Evolutionary conservation across 805 yeast species (phyloP), one percentile per base, ranked within the genome.

Genomic region (Blastobotrys peoriensis): DNA sequence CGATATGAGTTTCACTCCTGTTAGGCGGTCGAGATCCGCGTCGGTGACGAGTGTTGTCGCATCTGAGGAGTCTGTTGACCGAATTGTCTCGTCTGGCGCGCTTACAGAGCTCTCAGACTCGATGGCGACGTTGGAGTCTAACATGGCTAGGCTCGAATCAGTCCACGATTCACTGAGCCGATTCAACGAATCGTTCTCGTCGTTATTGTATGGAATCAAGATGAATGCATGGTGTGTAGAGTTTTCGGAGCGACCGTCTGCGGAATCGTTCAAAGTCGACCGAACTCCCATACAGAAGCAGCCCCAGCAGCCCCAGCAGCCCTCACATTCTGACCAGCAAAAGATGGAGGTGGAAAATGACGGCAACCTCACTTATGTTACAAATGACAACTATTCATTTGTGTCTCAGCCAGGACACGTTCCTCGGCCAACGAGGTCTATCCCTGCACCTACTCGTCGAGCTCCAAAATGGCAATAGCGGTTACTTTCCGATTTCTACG

Each of bases 171-270:
- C 51, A 40, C 63, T 88, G 17, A 70, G 73, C 2, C 67, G 70
- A 22, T 81, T 88, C 62, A 86, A 86, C 58, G 96, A 87, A 62
- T 76, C 86, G 2, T 77, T 88, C 54, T 79, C 86, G 1, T 70
- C 89, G 33, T 79, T 87, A 44, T 59, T 87, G 42, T 86, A 84
- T 56, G 95, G 96, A 1, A 64, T 87, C 40, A 78, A 83, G 58
- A 79, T 86, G 62, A 86, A 88, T 56, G 89, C 94, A 49, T 87
- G 93, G 82, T 85, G 95, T 63, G 83, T 83, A 21, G 88, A 84
- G 56, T 85, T 85, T 54, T 52, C 52, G 6, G 65, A 63, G 28
- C 59, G 59, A 3, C 63, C 63, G 6, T 27, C 48, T 4, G 15
- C 44, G 16, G 52, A 48, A 17, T 45, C 49, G 15, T 52, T 51